Conservation (phyloP, 2,329 filamentous ascomycete genomes). For the Hypoxylon sp. region DNA sequence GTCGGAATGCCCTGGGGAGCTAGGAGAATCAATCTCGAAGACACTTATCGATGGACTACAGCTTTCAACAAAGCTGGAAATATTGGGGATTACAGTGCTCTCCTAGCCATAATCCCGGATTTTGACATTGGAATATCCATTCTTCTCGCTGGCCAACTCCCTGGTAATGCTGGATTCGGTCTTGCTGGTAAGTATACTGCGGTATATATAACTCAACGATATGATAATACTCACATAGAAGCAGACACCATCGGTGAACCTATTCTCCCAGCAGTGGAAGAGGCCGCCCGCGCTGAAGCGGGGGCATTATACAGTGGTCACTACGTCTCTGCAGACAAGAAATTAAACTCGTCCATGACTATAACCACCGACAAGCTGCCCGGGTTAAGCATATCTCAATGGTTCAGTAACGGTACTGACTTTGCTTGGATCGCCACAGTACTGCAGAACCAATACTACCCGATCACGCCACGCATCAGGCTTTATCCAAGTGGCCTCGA, state of each 20-base stretch:
- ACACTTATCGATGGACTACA: conserved; percentile 54
- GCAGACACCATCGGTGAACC: conserved; percentile 48
- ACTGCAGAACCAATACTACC: conserved; percentile 46
- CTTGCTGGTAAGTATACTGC: conserved; percentile 44
- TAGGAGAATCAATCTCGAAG: conserved; percentile 47
- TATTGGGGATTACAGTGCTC: conserved; percentile 55
- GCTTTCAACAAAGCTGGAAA: conserved; percentile 59
- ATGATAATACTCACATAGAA: conserved; percentile 25
- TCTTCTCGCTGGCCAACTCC: conserved; percentile 54
- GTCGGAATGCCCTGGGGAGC: conserved; percentile 57
- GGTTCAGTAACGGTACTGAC: conserved; percentile 53
- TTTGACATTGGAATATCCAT: conserved; percentile 59
- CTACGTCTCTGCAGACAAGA: conserved; percentile 43
- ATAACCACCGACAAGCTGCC: conserved; percentile 51
- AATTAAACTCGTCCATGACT: conserved; percentile 51
- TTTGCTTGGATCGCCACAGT: conserved; percentile 46
- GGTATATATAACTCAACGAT: background rate
- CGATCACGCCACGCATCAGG: conserved; percentile 49
- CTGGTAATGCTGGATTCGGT: conserved; percentile 49
- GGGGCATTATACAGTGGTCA: conserved; percentile 48
- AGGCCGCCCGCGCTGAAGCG: conserved; percentile 49
- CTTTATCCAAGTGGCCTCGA: conserved; percentile 53
- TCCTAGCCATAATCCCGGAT: conserved; percentile 59
- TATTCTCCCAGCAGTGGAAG: conserved; percentile 51
- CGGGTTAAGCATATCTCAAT: conserved; percentile 50